Evolutionary conservation across 2,329 filamentous ascomycete genomes (phyloP).

Genomic region (Metarhizium anisopliae): DNA sequence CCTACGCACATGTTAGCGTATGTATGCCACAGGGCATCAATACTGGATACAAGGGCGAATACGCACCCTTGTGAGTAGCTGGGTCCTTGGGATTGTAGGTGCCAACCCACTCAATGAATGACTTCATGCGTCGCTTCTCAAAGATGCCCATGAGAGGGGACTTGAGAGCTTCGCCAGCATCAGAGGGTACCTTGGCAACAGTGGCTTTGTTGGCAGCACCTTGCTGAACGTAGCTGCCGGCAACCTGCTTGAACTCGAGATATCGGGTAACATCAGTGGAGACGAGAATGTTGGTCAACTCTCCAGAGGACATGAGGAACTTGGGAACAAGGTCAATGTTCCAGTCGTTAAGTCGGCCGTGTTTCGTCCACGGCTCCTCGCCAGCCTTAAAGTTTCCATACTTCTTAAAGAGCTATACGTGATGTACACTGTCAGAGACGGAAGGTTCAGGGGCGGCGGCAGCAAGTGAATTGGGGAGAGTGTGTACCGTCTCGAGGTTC

Average conservation of each 20-base stretch:
- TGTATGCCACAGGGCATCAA: background rate
- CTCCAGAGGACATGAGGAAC: constrained; percentile 96
- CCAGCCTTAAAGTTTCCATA: constrained; percentile 74
- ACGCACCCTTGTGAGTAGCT: constrained; percentile 77
- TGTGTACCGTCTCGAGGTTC: constrained; percentile 81
- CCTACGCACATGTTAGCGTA: constrained; percentile 39
- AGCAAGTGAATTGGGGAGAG: constrained; percentile 7
- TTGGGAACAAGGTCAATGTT: constrained; percentile 98
- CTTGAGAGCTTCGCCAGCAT: constrained; percentile 79
- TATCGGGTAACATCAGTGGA: constrained; percentile 87
- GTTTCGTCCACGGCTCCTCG: constrained; percentile 96
- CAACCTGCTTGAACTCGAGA: constrained; percentile 89
- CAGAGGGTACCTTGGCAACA: constrained; percentile 93
- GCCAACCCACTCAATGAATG: constrained; percentile 93
- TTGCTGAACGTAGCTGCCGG: constrained; percentile 94
- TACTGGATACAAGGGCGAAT: background rate
- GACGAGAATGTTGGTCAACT: constrained; percentile 96
- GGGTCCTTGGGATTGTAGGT: constrained; percentile 75
- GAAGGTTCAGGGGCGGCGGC: constrained; percentile 6
- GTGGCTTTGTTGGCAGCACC: constrained; percentile 73
- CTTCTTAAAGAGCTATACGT: constrained; percentile 80
- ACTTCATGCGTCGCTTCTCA: constrained; percentile 95
- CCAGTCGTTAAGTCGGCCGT: constrained; percentile 95
- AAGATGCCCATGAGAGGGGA: constrained; percentile 96
- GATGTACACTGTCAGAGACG: constrained; percentile 10